phyloP scores from a whole-genome alignment of 768 basidiomycete species.

The Mycena olivaceomarginata region DNA sequence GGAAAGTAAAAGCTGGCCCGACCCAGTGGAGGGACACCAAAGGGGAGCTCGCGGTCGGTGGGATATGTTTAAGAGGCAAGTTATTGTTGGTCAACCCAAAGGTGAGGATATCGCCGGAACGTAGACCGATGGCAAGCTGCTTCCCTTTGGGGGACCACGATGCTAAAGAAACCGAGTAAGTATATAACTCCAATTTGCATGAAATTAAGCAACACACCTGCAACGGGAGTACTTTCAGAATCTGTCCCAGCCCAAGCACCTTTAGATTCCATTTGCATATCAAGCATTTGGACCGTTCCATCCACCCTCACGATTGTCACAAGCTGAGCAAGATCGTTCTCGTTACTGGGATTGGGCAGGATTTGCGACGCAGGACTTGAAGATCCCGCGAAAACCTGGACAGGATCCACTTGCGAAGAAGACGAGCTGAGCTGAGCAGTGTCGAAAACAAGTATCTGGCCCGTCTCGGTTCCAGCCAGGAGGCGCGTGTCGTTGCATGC shows the following conservation, averaged over 20 bases:
- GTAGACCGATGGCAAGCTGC: constrained; percentile 85
- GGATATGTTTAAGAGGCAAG: constrained; percentile 75
- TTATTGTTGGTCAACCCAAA: constrained; percentile 76
- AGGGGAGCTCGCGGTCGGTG: constrained; percentile 69
- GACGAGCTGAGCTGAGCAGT: constrained; percentile 69
- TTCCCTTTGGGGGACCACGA: constrained; percentile 94
- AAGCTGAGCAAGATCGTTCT: constrained; percentile 69
- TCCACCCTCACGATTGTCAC: constrained; percentile 73
- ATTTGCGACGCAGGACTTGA: constrained; percentile 71
- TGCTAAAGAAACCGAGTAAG: constrained; percentile 62
- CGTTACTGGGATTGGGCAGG: constrained; percentile 77
- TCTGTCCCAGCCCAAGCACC: constrained; percentile 74
- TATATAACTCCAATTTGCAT: constrained; percentile 3
- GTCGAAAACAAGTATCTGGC: constrained; percentile 78
- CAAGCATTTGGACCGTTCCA: constrained; percentile 75
- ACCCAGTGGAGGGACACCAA: constrained; percentile 81
- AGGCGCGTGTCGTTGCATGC: constrained; percentile 77
- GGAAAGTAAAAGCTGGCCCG: constrained; percentile 79
- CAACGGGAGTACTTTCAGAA: constrained; percentile 71
- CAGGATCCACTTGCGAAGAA: constrained; percentile 61
- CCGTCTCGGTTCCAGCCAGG: constrained; percentile 74
- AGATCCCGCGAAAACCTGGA: constrained; percentile 68
- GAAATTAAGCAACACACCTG: constrained; percentile 66
- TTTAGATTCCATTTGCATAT: constrained; percentile 71
- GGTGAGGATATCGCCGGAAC: constrained; percentile 82